Evolutionary conservation across 2,329 filamentous ascomycete genomes (phyloP).

Genomic region (Ceratocystis cacaofunesta): DNA sequence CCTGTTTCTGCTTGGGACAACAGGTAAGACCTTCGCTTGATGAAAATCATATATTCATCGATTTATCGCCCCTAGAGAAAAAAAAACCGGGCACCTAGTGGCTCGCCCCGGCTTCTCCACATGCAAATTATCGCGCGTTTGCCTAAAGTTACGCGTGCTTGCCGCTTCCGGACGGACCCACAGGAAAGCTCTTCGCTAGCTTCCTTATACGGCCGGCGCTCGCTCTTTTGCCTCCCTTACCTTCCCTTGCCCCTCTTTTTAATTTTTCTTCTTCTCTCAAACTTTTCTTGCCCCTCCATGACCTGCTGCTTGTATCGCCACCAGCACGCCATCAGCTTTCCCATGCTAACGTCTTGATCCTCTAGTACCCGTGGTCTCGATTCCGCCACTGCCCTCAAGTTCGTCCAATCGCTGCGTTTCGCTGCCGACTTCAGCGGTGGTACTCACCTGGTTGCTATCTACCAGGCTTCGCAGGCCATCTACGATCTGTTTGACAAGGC

Average conservation of each 20-base stretch:
- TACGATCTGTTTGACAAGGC: constrained; percentile 65
- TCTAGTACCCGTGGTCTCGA: constrained; percentile 53
- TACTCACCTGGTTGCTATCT: constrained; percentile 53
- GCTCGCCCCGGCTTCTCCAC: not conserved
- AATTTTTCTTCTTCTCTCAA: not conserved
- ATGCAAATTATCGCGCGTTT: not conserved
- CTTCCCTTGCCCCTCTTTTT: not conserved
- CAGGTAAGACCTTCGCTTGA: constrained; percentile 25
- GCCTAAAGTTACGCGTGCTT: not conserved
- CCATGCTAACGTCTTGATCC: not conserved
- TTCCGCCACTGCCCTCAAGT: constrained; percentile 57
- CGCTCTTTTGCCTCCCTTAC: not conserved
- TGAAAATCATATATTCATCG: not conserved
- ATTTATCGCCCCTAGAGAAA: not conserved
- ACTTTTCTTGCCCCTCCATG: not conserved
- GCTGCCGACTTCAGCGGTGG: constrained; percentile 48
- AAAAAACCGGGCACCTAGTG: not conserved
- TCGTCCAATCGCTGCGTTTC: constrained; percentile 50
- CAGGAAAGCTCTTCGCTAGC: not conserved
- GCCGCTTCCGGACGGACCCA: not conserved
- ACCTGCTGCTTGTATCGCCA: not conserved
- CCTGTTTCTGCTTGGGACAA: constrained; percentile 54
- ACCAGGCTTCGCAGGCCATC: constrained; percentile 54
- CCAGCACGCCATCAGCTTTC: not conserved
- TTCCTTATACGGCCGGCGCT: not conserved